Base-by-base conservation (phyloP, 768 basidiomycete species). In the Trametes cubensis region DNA sequence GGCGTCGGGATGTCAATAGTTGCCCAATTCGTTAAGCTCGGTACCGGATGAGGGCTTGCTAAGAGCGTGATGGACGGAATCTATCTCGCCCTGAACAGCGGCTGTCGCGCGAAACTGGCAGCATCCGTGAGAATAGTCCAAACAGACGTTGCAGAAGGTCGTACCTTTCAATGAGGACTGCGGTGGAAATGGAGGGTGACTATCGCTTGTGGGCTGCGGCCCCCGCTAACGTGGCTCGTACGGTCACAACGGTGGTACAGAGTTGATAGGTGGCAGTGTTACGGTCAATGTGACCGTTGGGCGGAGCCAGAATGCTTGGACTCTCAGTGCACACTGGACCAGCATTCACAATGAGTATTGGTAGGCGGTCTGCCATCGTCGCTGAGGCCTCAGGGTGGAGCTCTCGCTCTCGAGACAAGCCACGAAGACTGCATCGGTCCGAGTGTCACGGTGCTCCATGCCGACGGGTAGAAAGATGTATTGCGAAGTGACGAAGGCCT, bases 21-120 rank as follows among this genome's bases (percentile, higher is more conserved):
- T 38, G n/a, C 53, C 53, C 39, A 11, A 55, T 61, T 55, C 39
- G 60, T 55, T 26, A 41, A 46, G 55, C 25, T 61, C 60, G 53
- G 53, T 61, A 47, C 60, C 60, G 60, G 60, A 26, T 18, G 23
- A 48, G 47, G 25, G 60, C 60, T 39, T 54, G 28, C n/a, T 26
- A 23, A n/a, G 21, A 15, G 47, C 28, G 47, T 61, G 60, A 61
- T 61, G 60, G 60, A 55, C 34, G 34, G 26, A 17, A 28, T 10
- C 53, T 41, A 21, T 34, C 47, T 39, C 48, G 53, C 53, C 60
- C 53, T 55, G 60, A 45, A 41, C 14, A 39, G 60, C 60, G 60
- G 53, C 26, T 55, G 34, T 42, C 60, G 53, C 53, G 60, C 60
- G 61, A 56, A 62, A n/a, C 18, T 23, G 26, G 28, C 39, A 34